phyloP scores from a whole-genome alignment of 2,329 filamentous ascomycete genomes.

The Verticillium albo-atrum region DNA sequence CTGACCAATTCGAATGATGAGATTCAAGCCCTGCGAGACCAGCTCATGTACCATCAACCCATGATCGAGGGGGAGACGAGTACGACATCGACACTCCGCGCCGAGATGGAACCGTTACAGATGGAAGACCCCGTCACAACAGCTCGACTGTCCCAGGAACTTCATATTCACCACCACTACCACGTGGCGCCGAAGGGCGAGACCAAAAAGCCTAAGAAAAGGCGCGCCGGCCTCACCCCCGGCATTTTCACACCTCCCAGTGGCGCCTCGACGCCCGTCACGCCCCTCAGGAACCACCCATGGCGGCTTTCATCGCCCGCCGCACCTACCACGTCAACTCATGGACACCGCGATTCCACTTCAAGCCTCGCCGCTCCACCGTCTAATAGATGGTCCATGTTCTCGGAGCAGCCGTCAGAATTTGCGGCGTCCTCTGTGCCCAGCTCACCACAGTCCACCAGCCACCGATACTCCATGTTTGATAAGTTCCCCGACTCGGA shows the following conservation, averaged over 20 bases:
- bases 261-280: constrained; percentile 30
- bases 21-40: constrained; percentile 79
- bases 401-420: constrained; percentile 58
- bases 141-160: constrained; percentile 58
- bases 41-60: constrained; percentile 75
- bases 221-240: constrained; percentile 59
- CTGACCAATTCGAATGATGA: constrained; percentile 89
- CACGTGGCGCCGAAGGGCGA: constrained; percentile 65
- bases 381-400: constrained; percentile 57
- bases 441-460: constrained; percentile 72
- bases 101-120: constrained; percentile 59
- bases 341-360: constrained; percentile 45
- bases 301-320: constrained; percentile 34
- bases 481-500: constrained; percentile 70
- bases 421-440: constrained; percentile 69
- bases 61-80: constrained; percentile 38
- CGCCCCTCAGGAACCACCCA: constrained; percentile 31
- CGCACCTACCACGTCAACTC: constrained; percentile 34
- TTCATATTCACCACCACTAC: constrained; percentile 95
- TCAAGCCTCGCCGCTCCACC: constrained; percentile 37
- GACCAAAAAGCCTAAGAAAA: constrained; percentile 63
- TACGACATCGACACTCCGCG: constrained; percentile 54
- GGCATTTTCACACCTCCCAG: constrained; percentile 56
- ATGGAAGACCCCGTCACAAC: constrained; percentile 4
- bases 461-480: constrained; percentile 69